These are phyloP conservation scores for Botryotinia narcissicola DNA, from an alignment of 2,329 filamentous ascomycete genomes.

Conservation along the genomic window DNA sequence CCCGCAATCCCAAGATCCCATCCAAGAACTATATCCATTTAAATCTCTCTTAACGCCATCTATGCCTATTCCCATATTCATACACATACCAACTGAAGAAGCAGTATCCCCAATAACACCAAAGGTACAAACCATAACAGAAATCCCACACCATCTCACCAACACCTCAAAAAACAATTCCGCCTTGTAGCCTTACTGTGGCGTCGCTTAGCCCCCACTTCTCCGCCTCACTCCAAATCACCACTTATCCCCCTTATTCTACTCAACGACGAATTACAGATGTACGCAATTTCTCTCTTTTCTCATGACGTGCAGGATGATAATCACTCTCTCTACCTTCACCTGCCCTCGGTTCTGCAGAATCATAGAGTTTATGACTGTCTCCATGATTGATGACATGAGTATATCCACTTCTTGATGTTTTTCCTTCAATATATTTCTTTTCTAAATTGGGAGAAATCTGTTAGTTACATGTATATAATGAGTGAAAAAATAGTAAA, in stretches of 20 bases:
- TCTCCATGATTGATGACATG: neutral
- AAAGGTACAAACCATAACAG: neutral
- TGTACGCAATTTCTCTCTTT: neutral
- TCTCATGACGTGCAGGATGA: neutral
- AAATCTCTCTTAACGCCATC: neutral
- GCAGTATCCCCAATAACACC: too few relatives aligned
- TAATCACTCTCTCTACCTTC: neutral
- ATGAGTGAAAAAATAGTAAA: neutral
- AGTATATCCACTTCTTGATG: neutral
- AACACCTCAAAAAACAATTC: neutral
- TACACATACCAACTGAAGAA: neutral
- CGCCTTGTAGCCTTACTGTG: neutral
- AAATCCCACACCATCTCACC: neutral
- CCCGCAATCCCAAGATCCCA: neutral
- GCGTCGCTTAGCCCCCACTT: neutral
- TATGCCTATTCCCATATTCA: neutral
- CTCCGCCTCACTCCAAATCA: neutral
- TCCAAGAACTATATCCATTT: neutral
- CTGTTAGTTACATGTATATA: neutral
- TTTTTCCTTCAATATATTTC: constrained; percentile 14
- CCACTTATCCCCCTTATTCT: neutral
- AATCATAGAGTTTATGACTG: constrained; percentile 10
- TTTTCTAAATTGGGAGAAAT: neutral
- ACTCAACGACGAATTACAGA: neutral
- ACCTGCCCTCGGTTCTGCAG: constrained; percentile 10